These are phyloP conservation scores for Mortierella sp. DNA, from an alignment of 371 early-diverging fungal genomes.

Conservation along the genomic window DNA sequence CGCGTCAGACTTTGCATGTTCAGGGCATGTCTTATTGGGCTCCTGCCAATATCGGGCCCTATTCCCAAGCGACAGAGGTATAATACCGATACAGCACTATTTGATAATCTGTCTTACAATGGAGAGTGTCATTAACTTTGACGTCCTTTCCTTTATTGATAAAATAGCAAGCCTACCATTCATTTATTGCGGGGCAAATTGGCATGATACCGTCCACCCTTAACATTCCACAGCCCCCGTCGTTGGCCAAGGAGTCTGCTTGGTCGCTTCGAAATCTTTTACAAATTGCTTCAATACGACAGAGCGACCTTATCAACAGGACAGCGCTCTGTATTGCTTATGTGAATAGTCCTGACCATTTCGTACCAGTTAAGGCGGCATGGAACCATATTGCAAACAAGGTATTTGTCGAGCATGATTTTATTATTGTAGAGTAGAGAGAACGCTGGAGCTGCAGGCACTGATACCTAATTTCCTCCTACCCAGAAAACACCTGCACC, in stretches of 20 bases:
- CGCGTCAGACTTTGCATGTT: constrained; percentile 74
- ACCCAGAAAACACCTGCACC: constrained; percentile 47
- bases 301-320: constrained; percentile 41
- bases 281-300: constrained; percentile 54
- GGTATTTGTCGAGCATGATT: constrained; percentile 1
- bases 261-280: constrained; percentile 61
- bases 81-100: not conserved
- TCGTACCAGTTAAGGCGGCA: constrained; percentile 49
- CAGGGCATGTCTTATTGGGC: constrained; percentile 89
- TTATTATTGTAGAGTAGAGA: not conserved
- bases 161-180: constrained; percentile 61
- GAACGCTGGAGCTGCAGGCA: not conserved
- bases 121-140: not conserved
- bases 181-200: constrained; percentile 80
- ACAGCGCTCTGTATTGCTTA: constrained; percentile 59
- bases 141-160: not conserved
- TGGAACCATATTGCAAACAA: constrained; percentile 52
- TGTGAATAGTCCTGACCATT: constrained; percentile 51
- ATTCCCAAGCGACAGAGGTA: constrained; percentile 74
- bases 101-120: no score
- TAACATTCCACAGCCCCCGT: constrained; percentile 58
- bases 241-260: constrained; percentile 41
- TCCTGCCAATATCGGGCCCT: constrained; percentile 85
- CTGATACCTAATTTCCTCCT: no score
- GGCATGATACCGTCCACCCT: constrained; percentile 75